Conservation (phyloP, 805 yeast species). For the Cyberlindnera sargentensis region DNA sequence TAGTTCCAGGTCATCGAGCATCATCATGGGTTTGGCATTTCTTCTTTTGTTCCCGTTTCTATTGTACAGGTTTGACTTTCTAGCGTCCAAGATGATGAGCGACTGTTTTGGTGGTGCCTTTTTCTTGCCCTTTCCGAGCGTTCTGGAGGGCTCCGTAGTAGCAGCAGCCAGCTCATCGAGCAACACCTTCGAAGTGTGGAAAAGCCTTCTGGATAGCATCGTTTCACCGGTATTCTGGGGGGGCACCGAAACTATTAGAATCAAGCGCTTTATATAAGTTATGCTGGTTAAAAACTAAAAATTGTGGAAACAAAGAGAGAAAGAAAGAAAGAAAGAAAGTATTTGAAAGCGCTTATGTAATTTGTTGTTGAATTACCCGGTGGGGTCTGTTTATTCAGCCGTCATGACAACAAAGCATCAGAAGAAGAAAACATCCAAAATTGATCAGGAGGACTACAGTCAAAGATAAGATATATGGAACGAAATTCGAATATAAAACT, state of each 20-base stretch:
- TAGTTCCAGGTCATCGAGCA: neutral
- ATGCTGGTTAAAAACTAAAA: no score
- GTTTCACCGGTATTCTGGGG: neutral
- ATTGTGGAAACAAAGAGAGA: no score
- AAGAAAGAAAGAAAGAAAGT: no score
- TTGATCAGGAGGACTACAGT: no score
- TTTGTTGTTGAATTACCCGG: no score
- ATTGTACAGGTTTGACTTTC: slow-evolving; percentile 13
- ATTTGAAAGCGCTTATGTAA: no score
- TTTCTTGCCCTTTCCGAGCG: slow-evolving; percentile 21
- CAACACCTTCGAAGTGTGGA: slow-evolving; percentile 4
- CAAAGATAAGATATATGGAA: no score
- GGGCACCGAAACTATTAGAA: neutral
- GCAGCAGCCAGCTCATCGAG: neutral
- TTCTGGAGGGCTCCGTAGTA: neutral
- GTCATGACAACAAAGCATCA: no score
- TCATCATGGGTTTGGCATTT: neutral
- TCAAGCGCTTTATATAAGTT: no score
- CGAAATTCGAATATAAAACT: no score
- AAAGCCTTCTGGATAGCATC: slow-evolving; percentile 1
- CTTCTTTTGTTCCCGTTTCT: neutral
- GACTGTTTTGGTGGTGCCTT: slow-evolving; percentile 18
- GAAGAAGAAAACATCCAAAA: no score
- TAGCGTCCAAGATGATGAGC: slow-evolving; percentile 18
- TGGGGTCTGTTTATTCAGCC: no score